A percentile compares a stretch with the other conserved stretches of the same genome.
Conservation (phyloP, 2,329 filamentous ascomycete species). For the Cladobotryum mycophilum region DNA sequence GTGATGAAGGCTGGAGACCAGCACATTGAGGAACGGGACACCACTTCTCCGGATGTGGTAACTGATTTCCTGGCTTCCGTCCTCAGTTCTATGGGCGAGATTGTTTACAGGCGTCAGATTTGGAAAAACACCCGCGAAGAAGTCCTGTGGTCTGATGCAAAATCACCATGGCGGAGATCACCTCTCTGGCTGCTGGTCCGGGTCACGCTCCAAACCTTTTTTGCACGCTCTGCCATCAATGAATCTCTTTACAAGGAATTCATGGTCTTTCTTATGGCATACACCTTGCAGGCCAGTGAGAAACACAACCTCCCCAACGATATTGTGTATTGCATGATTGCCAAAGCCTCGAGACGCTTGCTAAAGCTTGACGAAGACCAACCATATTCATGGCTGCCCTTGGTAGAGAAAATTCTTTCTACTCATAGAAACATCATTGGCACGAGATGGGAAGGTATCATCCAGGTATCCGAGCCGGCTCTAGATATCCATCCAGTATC, state of each 20-base stretch:
- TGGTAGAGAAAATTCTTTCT: too few relatives aligned
- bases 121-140: constrained; percentile 50
- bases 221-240: background rate
- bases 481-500: too few relatives aligned
- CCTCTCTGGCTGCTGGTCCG: constrained; percentile 22
- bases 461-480: too few relatives aligned
- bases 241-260: constrained; percentile 44
- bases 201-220: constrained; percentile 6
- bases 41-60: constrained; percentile 42
- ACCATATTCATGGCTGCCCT: constrained; percentile 7
- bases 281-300: constrained; percentile 25
- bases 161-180: constrained; percentile 41
- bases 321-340: constrained; percentile 32
- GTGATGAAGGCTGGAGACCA: background rate
- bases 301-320: constrained; percentile 17
- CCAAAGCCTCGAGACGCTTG: constrained; percentile 38
- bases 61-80: constrained; percentile 41
- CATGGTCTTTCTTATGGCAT: constrained; percentile 40
- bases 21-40: constrained; percentile 41
- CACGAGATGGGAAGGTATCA: too few relatives aligned
- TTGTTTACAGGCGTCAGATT: constrained; percentile 20
- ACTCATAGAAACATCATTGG: too few relatives aligned
- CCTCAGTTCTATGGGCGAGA: constrained; percentile 31
- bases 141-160: constrained; percentile 33
- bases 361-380: constrained; percentile 29